Conservation (phyloP, 306 rosid species). For the Phaseolus lunatus region DNA sequence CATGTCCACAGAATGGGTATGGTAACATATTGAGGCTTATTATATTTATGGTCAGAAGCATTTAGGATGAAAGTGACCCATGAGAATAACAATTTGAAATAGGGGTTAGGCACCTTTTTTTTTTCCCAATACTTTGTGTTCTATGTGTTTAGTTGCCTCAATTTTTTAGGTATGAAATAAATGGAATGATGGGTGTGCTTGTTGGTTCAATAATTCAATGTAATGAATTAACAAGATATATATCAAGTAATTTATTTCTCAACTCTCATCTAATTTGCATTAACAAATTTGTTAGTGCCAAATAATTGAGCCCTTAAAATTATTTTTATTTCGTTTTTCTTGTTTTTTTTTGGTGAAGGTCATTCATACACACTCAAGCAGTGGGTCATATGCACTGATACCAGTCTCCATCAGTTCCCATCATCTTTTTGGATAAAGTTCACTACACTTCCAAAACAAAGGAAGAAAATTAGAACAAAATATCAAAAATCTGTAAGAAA, state of each 20-base stretch:
- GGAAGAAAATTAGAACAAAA: too few relatives aligned
- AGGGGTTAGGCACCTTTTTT: background rate
- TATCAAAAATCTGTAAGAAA: too few relatives aligned
- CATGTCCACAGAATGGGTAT: background rate
- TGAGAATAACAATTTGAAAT: background rate
- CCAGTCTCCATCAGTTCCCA: background rate
- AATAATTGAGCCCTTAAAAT: background rate
- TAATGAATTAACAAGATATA: background rate
- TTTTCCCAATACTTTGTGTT: background rate
- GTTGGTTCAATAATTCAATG: background rate
- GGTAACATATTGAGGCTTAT: background rate
- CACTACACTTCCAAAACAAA: too few relatives aligned
- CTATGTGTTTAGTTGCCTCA: background rate
- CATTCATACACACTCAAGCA: background rate
- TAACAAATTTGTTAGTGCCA: constrained; percentile 5
- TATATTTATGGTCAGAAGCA: background rate
- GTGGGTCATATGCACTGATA: constrained; percentile 30
- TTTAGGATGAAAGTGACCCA: background rate
- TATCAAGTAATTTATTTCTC: background rate
- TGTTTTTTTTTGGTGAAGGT: background rate
- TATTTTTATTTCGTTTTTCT: background rate
- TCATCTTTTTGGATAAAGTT: constrained; percentile 25
- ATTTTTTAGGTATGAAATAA: constrained; percentile 4
- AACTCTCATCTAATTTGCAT: background rate
- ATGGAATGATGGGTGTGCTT: background rate